Conservation (phyloP, 2,329 filamentous ascomycete species). For the Tothia fuscella region DNA sequence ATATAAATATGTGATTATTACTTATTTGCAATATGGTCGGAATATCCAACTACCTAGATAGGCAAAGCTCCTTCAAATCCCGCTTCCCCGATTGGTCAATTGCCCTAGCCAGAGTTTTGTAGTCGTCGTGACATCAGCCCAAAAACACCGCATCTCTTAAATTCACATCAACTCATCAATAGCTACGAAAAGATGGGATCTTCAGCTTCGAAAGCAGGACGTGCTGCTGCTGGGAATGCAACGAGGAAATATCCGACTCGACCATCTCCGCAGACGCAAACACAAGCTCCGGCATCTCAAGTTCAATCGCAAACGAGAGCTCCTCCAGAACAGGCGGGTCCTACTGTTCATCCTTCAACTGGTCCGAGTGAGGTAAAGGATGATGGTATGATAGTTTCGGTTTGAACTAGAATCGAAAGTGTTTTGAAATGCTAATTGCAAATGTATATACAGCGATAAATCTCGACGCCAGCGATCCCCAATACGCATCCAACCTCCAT, state of each 20-base stretch:
- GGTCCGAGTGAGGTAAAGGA: slow-evolving; percentile 27
- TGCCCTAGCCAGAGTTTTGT: no score
- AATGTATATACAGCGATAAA: slow-evolving; percentile 36
- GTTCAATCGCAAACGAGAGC: slow-evolving; percentile 12
- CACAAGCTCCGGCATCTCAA: slow-evolving; percentile 17
- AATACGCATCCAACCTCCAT: slow-evolving; percentile 71
- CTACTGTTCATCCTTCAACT: slow-evolving; percentile 28
- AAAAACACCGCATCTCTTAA: no score
- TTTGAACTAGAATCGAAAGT: neutral
- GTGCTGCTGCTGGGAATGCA: slow-evolving; percentile 34
- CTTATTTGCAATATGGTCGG: no score
- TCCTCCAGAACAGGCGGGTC: slow-evolving; percentile 23
- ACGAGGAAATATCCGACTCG: slow-evolving; percentile 45
- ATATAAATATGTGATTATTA: no score
- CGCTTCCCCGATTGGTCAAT: no score
- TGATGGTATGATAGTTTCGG: slow-evolving; percentile 23
- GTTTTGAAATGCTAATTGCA: neutral
- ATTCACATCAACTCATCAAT: no score
- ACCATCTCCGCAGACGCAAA: slow-evolving; percentile 18
- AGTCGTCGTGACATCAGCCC: no score
- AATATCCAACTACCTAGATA: no score
- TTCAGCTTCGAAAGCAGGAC: slow-evolving; percentile 44
- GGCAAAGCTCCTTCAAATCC: no score
- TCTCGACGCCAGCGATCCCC: slow-evolving; percentile 48
- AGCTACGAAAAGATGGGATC: no score